A percentile compares a stretch with the other conserved stretches of the same genome.
Conservation (phyloP, 352 stramenopile genomes). For the Sclerospora graminicola region DNA sequence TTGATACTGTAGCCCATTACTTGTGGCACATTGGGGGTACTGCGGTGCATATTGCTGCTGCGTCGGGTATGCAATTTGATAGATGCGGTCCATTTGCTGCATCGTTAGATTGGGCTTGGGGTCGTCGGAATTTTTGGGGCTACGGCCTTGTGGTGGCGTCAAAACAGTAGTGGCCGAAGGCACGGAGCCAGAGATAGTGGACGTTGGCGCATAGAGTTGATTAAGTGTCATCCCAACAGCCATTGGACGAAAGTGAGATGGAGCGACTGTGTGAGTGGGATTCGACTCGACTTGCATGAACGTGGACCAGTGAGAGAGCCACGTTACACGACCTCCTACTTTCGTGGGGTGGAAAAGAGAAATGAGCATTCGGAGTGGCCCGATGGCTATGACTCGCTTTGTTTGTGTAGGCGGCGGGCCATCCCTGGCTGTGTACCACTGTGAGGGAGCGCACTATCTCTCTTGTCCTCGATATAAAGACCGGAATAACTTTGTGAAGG, state of each 20-base stretch:
- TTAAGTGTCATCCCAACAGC: constrained; percentile 64
- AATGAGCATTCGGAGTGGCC: constrained; percentile 8
- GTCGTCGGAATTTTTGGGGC: constrained; percentile 11
- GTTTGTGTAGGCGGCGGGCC: constrained; percentile 2
- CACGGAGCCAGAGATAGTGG: constrained; percentile 8
- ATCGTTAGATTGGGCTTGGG: constrained; percentile 3
- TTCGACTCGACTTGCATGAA: constrained; percentile 4
- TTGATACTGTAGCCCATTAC: constrained; percentile 12
- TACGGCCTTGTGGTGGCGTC: constrained; percentile 20
- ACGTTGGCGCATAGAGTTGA: constrained; percentile 48
- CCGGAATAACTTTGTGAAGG: no score
- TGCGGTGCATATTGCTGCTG: constrained; percentile 10
- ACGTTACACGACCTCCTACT: constrained; percentile 12
- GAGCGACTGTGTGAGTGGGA: constrained; percentile 4
- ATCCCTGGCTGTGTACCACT: constrained; percentile 3
- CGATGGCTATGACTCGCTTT: not conserved
- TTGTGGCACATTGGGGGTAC: constrained; percentile 9
- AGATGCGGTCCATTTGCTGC: constrained; percentile 18
- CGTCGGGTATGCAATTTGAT: constrained; percentile 19
- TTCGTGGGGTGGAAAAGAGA: constrained; percentile 11
- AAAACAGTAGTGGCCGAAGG: not conserved
- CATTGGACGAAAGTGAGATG: constrained; percentile 15
- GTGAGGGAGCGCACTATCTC: not conserved
- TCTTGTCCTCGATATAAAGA: no score
- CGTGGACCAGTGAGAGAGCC: constrained; percentile 6